Conservation (phyloP, 106 monocot genomes). For the Xerophyta viscosa region DNA sequence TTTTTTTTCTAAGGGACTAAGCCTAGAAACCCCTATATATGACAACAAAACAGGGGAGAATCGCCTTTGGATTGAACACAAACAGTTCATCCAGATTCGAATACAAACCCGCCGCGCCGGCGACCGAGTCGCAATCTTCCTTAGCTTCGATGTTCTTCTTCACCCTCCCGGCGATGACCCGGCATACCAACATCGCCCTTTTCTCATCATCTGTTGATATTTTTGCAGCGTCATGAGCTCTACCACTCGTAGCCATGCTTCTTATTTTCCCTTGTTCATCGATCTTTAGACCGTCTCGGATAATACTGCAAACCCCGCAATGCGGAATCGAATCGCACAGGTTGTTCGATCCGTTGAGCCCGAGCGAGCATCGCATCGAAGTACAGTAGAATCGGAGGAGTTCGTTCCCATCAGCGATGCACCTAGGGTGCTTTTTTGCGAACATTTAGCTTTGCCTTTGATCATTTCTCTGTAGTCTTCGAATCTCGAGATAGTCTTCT, state of each 20-base stretch:
- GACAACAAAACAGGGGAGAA: conserved; percentile 80
- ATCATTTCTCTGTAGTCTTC: conserved; percentile 63
- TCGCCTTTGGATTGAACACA: conserved; percentile 65
- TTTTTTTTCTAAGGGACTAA: no score
- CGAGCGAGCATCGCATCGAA: conserved; percentile 56
- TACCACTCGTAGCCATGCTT: conserved; percentile 69
- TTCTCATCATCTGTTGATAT: conserved; percentile 20
- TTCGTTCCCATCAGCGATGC: conserved; percentile 90
- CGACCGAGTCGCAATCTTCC: conserved; percentile 60
- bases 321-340: conserved; percentile 31
- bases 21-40: conserved; percentile 47
- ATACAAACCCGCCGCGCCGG: conserved; percentile 18
- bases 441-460: conserved; percentile 45
- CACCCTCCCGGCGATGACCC: conserved; percentile 86
- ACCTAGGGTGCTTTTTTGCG: conserved; percentile 60
- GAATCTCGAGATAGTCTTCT: conserved; percentile 49
- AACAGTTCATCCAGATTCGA: conserved; percentile 57
- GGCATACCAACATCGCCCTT: conserved; percentile 83
- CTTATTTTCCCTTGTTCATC: conserved; percentile 32
- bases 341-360: conserved; percentile 29
- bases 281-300: conserved; percentile 54
- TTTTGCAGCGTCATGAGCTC: conserved; percentile 45
- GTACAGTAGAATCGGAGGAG: conserved; percentile 70
- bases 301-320: conserved; percentile 60
- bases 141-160: conserved; percentile 24